Conservation (phyloP, 2,329 filamentous ascomycete species). For the Apiospora koreana region DNA sequence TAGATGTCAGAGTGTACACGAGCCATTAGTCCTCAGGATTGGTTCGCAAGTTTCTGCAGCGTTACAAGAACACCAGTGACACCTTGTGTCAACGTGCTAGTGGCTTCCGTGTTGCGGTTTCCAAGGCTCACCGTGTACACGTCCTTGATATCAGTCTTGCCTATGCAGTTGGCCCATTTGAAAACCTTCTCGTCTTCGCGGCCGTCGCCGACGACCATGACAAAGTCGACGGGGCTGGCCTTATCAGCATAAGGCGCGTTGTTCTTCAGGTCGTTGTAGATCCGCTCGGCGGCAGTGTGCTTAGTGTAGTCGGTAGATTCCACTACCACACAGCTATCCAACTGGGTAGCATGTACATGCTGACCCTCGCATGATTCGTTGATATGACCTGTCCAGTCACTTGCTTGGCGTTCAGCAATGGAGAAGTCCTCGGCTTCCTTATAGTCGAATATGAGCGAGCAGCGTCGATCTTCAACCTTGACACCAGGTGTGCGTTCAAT, state of each 20-base stretch:
- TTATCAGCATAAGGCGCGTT: slow-evolving; percentile 32
- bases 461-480: slow-evolving; percentile 87
- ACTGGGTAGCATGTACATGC: slow-evolving; percentile 78
- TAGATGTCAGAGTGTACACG: not conserved
- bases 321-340: slow-evolving; percentile 79
- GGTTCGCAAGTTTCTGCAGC: slow-evolving; percentile 50
- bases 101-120: slow-evolving; percentile 84
- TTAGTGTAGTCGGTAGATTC: slow-evolving; percentile 89
- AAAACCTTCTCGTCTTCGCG: slow-evolving; percentile 94
- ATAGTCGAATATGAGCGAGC: slow-evolving; percentile 89
- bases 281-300: slow-evolving; percentile 74
- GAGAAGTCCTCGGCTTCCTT: slow-evolving; percentile 77
- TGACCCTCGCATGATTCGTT: slow-evolving; percentile 89
- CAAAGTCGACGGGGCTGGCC: slow-evolving; percentile 68
- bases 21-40: slow-evolving; percentile 31
- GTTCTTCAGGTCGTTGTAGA: slow-evolving; percentile 62
- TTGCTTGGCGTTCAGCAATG: slow-evolving; percentile 75
- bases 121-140: slow-evolving; percentile 87
- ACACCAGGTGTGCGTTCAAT: slow-evolving; percentile 86
- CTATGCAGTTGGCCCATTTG: slow-evolving; percentile 84
- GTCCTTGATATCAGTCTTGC: slow-evolving; percentile 59
- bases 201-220: slow-evolving; percentile 88
- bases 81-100: slow-evolving; percentile 83
- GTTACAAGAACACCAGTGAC: slow-evolving; percentile 74
- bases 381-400: slow-evolving; percentile 91